These are phyloP conservation scores for Cordyceps farinosa DNA, from an alignment of 2,329 filamentous ascomycete species.

Conservation along the genomic window DNA sequence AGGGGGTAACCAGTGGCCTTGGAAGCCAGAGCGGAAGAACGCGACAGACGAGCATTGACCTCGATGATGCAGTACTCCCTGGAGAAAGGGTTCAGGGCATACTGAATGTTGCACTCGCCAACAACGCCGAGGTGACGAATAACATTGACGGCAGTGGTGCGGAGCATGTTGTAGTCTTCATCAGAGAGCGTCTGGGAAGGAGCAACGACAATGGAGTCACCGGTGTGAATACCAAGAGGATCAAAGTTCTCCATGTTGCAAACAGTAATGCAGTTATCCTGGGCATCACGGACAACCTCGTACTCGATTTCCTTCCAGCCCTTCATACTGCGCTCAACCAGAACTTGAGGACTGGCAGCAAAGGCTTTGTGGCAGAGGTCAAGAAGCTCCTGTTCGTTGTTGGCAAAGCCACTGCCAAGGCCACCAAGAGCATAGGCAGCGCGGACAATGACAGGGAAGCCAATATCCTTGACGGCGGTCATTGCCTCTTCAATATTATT, in stretches of 20 bases:
- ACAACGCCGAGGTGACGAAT: conserved; percentile 96
- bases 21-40: conserved; percentile 91
- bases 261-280: conserved; percentile 98
- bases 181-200: conserved; percentile 96
- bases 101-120: conserved; percentile 98
- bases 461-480: conserved; percentile 82
- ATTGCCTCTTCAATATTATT: conserved; percentile 85
- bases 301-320: conserved; percentile 99
- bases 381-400: conserved; percentile 76
- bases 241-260: conserved; percentile 99
- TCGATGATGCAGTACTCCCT: conserved; percentile 99
- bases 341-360: conserved; percentile 88
- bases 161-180: conserved; percentile 98
- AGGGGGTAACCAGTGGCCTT: conserved; percentile 97
- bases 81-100: conserved; percentile 92
- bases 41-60: conserved; percentile 92
- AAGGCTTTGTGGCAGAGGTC: conserved; percentile 94
- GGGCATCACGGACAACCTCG: conserved; percentile 90
- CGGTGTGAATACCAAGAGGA: conserved; percentile 94
- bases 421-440: conserved; percentile 95
- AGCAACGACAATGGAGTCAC: conserved; percentile 96
- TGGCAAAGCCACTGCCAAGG: conserved; percentile 90
- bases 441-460: conserved; percentile 94
- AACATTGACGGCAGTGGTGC: conserved; percentile 94
- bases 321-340: conserved; percentile 98